Base-by-base conservation (phyloP, 2,329 filamentous ascomycete genomes). In the Curvularia lunata region DNA sequence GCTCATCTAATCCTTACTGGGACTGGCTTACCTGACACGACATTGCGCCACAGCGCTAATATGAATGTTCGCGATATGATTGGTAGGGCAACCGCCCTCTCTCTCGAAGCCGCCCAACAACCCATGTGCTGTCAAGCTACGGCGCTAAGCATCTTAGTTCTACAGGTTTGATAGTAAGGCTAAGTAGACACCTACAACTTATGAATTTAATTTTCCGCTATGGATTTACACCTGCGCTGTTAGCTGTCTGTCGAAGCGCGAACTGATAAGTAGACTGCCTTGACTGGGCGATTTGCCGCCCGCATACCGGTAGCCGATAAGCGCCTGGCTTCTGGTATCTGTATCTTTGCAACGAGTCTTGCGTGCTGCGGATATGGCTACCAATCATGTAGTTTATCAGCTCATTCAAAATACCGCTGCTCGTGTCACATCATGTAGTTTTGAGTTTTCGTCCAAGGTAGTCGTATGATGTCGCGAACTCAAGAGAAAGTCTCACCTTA, bases 41-140 rank as follows among this genome's bases (percentile, higher is more conserved):
- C 25, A 30, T 19, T 46, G 42, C 42, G 42, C 42, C 42, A 28
- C 27, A n/a, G 45, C 51, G 42, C 42, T 53, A 47, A 42, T n/a
- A 27, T n/a, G 25, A 30, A 13, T 1, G 10, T 13, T 7, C 18
- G 25, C 34, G 5, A 0, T 6, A 18, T 41, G 23, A 47, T 53
- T 38, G 30, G n/a, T 13, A 21, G 18, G 21, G 8, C 10, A 21
- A 4, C 10, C 27, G 5, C 16, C 12, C 5, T 8, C 7, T 5
- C 13, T 34, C 13, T 21, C 43, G 18, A 27, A 48, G 28, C 18
- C 25, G 28, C 19, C 18, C 13, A 23, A 21, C 5, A 18, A 12
- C 19, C 18, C 6, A 25, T 10, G 19, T 25, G 13, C 34, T 23
- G 46, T 27, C 30, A 38, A 5, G 13, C 21, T 42, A 43, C 9